Conservation (phyloP, 352 stramenopile genomes). For the Phytopythium ostracodes region DNA sequence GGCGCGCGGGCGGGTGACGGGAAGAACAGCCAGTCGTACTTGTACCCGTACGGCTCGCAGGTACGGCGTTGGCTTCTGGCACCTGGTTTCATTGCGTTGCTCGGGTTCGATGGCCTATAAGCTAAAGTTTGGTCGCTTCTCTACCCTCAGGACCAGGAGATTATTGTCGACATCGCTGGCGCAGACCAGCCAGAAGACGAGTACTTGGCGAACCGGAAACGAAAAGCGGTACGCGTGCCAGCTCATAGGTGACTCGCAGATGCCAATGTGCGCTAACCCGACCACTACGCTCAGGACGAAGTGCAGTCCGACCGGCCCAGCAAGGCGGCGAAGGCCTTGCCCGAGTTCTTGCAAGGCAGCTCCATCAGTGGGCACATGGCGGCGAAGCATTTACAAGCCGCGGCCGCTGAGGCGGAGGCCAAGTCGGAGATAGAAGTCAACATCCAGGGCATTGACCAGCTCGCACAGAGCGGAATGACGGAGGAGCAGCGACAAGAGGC, state of each 20-base stretch:
- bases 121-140: neutral
- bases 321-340: slow-evolving; percentile 59
- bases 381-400: slow-evolving; percentile 66
- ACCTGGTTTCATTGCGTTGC: neutral
- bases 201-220: slow-evolving; percentile 71
- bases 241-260: neutral
- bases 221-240: slow-evolving; percentile 38
- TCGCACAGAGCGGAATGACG: slow-evolving; percentile 67
- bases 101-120: neutral
- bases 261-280: neutral
- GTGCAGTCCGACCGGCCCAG: slow-evolving; percentile 44
- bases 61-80: slow-evolving; percentile 10
- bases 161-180: slow-evolving; percentile 82
- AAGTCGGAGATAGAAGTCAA: slow-evolving; percentile 23
- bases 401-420: slow-evolving; percentile 27
- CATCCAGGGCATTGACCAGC: slow-evolving; percentile 48
- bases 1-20: slow-evolving; percentile 36
- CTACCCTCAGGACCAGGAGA: slow-evolving; percentile 56
- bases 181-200: slow-evolving; percentile 76
- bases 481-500: slow-evolving; percentile 80
- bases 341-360: slow-evolving; percentile 78
- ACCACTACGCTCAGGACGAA: slow-evolving; percentile 50
- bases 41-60: slow-evolving; percentile 75
- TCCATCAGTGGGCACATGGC: slow-evolving; percentile 86
- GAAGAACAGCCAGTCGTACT: slow-evolving; percentile 74